Conservation (phyloP, 352 stramenopile species). For the Phytophthora meadii region DNA sequence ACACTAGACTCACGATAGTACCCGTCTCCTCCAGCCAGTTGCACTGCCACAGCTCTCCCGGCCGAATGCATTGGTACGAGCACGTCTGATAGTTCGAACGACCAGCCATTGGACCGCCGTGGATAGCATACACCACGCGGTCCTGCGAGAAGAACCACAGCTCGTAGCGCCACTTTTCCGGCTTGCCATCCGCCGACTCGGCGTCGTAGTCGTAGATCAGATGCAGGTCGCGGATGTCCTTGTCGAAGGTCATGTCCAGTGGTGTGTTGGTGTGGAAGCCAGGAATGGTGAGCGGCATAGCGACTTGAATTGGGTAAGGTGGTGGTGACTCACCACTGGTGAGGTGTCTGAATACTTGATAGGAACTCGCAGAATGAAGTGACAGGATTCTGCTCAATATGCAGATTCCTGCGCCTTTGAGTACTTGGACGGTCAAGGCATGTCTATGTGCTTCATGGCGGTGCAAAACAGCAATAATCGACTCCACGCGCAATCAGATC, state of each 20-base stretch:
- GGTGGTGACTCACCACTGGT: background rate
- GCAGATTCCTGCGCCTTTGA: no score
- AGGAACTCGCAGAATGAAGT: background rate
- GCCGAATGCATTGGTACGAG: slow-evolving; percentile 42
- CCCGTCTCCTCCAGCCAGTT: slow-evolving; percentile 47
- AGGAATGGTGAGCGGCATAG: background rate
- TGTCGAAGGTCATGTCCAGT: slow-evolving; percentile 40
- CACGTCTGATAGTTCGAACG: slow-evolving; percentile 45
- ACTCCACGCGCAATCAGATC: background rate
- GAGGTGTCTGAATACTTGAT: background rate
- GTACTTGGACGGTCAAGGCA: background rate
- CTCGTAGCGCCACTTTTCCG: slow-evolving; percentile 50
- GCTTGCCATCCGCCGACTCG: slow-evolving; percentile 33
- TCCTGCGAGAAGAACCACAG: slow-evolving; percentile 48
- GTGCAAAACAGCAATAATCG: slow-evolving; percentile 25
- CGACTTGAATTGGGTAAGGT: background rate
- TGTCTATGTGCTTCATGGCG: slow-evolving; percentile 2
- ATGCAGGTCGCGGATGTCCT: slow-evolving; percentile 42
- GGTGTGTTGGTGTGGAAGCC: slow-evolving; percentile 14
- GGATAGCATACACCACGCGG: slow-evolving; percentile 48
- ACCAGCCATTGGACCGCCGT: slow-evolving; percentile 40
- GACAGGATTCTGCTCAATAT: background rate
- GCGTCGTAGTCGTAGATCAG: slow-evolving; percentile 48
- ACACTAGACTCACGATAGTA: slow-evolving; percentile 12
- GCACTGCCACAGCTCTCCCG: slow-evolving; percentile 47